Conservation (phyloP, 1,139 yeast species). For the Geotrichum bryndzae region DNA sequence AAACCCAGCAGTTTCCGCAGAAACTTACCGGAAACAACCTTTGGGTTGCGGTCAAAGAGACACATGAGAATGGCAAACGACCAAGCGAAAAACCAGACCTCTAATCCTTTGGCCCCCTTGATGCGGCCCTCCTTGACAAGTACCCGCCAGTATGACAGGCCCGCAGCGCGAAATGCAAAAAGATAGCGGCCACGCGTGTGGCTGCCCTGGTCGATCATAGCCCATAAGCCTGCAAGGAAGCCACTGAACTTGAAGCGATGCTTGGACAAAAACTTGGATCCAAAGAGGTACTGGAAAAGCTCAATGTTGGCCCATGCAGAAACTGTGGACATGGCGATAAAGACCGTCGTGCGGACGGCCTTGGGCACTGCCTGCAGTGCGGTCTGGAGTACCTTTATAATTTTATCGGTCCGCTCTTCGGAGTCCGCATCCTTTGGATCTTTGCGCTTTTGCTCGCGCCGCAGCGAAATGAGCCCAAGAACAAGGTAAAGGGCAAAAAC, state of each 20-base stretch:
- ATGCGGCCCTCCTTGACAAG: conserved; percentile 28
- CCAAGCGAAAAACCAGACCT: conserved; percentile 32
- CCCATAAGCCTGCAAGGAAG: conserved; percentile 39
- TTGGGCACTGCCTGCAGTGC: conserved; percentile 25
- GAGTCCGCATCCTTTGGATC: background rate
- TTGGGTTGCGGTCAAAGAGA: conserved; percentile 33
- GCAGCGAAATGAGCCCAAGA: conserved; percentile 19
- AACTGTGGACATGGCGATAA: conserved; percentile 36
- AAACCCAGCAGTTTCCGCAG: conserved; percentile 33
- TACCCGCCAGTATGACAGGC: conserved; percentile 36
- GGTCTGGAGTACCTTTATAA: conserved; percentile 9
- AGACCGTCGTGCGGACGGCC: conserved; percentile 32
- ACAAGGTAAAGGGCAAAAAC: conserved; percentile 32
- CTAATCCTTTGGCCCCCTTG: conserved; percentile 31
- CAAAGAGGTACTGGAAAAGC: conserved; percentile 32
- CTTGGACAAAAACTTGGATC: conserved; percentile 30
- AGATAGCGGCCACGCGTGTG: conserved; percentile 31
- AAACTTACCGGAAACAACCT: conserved; percentile 32
- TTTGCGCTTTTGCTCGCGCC: background rate
- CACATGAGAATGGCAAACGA: conserved; percentile 35
- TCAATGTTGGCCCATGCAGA: conserved; percentile 41
- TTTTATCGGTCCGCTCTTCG: background rate
- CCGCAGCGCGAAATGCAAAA: conserved; percentile 36
- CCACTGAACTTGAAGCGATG: conserved; percentile 38
- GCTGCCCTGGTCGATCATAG: conserved; percentile 35